These are phyloP conservation scores for Brassica hybrid DNA, from an alignment of 441 rosid genomes.

Conservation along the genomic window DNA sequence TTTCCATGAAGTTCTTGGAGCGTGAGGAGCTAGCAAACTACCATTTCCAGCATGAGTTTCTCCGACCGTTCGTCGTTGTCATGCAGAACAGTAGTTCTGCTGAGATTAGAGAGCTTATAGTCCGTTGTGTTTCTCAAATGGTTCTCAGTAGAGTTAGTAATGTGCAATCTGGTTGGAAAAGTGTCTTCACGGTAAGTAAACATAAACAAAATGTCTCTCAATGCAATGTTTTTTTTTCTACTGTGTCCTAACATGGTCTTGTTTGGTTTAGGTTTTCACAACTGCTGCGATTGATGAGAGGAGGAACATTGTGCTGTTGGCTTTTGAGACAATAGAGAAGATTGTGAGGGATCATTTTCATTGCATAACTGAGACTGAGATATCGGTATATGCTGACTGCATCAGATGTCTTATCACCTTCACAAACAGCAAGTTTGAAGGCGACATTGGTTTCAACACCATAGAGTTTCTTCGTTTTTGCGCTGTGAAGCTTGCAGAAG, in stretches of 20 bases:
- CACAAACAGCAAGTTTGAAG: slow-evolving; percentile 92
- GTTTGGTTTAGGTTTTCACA: slow-evolving; percentile 68
- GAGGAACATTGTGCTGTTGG: slow-evolving; percentile 86
- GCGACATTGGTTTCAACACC: slow-evolving; percentile 96
- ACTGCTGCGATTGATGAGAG: slow-evolving; percentile 91
- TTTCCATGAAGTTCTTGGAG: slow-evolving; percentile 97
- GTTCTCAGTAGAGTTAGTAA: slow-evolving; percentile 92
- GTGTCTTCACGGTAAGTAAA: slow-evolving; percentile 81
- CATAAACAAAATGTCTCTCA: background rate
- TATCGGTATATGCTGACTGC: slow-evolving; percentile 83
- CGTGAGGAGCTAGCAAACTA: slow-evolving; percentile 99
- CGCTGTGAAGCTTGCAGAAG: slow-evolving; percentile 93
- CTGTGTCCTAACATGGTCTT: slow-evolving; percentile 5
- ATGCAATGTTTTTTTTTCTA: background rate
- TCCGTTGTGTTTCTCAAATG: slow-evolving; percentile 98
- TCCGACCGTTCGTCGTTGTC: slow-evolving; percentile 89
- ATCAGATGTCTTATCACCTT: slow-evolving; percentile 91
- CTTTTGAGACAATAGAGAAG: slow-evolving; percentile 95
- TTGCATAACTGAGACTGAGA: slow-evolving; percentile 91
- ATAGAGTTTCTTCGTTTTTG: slow-evolving; percentile 98
- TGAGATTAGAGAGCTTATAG: slow-evolving; percentile 92
- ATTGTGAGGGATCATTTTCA: slow-evolving; percentile 96
- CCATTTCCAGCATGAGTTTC: slow-evolving; percentile 96
- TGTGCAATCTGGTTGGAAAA: slow-evolving; percentile 99
- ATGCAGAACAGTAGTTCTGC: slow-evolving; percentile 93